Base-by-base conservation (phyloP, 257 asterid genomes). In the Echites panduratus region DNA sequence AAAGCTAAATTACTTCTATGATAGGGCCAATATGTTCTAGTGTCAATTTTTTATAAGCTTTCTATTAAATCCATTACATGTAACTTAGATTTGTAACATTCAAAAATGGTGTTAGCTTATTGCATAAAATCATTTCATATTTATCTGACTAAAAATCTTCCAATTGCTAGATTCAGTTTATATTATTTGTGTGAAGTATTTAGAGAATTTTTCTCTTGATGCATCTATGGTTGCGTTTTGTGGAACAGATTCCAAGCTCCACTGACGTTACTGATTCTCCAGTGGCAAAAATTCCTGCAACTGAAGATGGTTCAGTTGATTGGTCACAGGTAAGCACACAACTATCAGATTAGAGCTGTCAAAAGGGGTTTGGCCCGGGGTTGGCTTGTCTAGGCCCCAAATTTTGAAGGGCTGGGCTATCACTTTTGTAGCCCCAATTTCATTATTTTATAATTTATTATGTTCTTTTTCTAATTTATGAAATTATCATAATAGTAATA, bases 301-400 rank as follows among this genome's bases (percentile, higher is more conserved):
- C 91, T 12, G 83, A 85, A 82, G 85, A 80, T 70, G 97, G 97
- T 75, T 86, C 77, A 79, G 79, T 95, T 72, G 97, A 95, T 80
- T 95, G 99, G 99, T 95, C 99, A 20, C 91, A 92, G 79, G 99
- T 87, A 82, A 82, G 82, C 59, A 73, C 57, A 71, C 62, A 72
- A 53, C 40, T 9, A 9, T 41, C 19, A 9, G 35, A 66, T 75
- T 20, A 19, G 47, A 7, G 29, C 22, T 66, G n/a, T n/a, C n/a
- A n/a, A n/a, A n/a, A n/a, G n/a, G n/a, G n/a, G n/a, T n/a, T n/a
- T n/a, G n/a, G n/a, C n/a, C n/a, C n/a, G n/a, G n/a, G n/a, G n/a
- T n/a, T n/a, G n/a, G n/a, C n/a, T n/a, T n/a, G n/a, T n/a, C n/a
- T n/a, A n/a, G n/a, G n/a, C n/a, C n/a, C n/a, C n/a, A n/a, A n/a